These are phyloP conservation scores for Juncus effusus DNA, from an alignment of 176 grass and related monocot genomes.

Conservation along the genomic window DNA sequence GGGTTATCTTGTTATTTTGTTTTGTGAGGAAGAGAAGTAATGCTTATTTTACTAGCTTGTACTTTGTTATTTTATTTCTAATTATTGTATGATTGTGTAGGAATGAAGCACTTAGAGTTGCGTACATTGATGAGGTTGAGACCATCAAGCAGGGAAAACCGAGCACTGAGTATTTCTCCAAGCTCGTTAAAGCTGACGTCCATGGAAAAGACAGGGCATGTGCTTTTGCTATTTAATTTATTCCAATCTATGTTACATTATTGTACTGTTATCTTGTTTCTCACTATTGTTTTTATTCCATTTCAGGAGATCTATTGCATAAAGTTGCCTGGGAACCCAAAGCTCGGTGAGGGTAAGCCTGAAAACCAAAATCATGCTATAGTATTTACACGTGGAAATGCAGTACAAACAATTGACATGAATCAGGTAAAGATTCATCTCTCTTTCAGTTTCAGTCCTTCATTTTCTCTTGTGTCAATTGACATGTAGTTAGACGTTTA, in stretches of 20 bases:
- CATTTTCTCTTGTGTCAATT: too few species aligned
- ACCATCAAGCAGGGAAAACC: constrained; percentile 23
- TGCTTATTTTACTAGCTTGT: neutral
- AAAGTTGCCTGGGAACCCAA: constrained; percentile 90
- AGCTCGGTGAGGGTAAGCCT: constrained; percentile 95
- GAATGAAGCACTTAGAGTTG: constrained; percentile 90
- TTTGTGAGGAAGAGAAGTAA: neutral
- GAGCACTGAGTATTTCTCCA: constrained; percentile 71
- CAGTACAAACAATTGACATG: constrained; percentile 95
- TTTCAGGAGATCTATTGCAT: constrained; percentile 90
- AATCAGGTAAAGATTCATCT: constrained; percentile 61
- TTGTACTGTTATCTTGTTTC: neutral
- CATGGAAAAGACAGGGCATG: constrained; percentile 93
- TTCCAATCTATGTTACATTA: neutral
- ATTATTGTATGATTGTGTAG: constrained; percentile 33
- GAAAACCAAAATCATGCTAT: constrained; percentile 99
- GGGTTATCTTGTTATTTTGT: too few species aligned
- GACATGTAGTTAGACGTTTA: too few species aligned
- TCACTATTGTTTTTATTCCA: neutral
- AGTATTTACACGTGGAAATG: constrained; percentile 90
- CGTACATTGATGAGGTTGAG: constrained; percentile 62
- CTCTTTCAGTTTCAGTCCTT: neutral
- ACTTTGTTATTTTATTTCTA: constrained; percentile 15
- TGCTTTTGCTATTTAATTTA: neutral
- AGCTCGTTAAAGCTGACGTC: constrained; percentile 92